Conservation (phyloP, 2,329 filamentous ascomycete species). For the Monosporascus cannonballus region DNA sequence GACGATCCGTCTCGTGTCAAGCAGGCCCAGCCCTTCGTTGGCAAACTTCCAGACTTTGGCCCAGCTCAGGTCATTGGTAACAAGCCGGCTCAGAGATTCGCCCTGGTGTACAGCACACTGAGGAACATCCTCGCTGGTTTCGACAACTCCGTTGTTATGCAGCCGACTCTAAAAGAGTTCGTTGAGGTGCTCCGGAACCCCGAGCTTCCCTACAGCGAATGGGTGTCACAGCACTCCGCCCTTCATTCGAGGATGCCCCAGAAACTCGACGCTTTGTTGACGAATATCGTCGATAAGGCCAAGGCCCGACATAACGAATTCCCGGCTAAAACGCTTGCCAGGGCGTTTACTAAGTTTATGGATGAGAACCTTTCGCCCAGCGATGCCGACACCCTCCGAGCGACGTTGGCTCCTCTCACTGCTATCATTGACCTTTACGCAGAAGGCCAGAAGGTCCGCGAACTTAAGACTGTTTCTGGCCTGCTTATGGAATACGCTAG, state of each 20-base stretch:
- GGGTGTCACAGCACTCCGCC: constrained; percentile 91
- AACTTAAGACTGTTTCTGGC: constrained; percentile 73
- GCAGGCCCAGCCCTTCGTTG: constrained; percentile 89
- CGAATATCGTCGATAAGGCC: constrained; percentile 79
- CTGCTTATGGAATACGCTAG: constrained; percentile 78
- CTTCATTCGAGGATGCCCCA: constrained; percentile 96
- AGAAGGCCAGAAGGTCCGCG: constrained; percentile 86
- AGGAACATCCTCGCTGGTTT: constrained; percentile 87
- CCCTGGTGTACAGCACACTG: constrained; percentile 69
- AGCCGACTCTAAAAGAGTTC: constrained; percentile 74
- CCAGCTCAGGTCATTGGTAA: constrained; percentile 79
- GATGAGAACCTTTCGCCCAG: constrained; percentile 72
- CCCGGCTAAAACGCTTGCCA: constrained; percentile 79
- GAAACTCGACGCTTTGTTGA: constrained; percentile 78
- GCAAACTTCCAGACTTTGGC: constrained; percentile 81
- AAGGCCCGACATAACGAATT: constrained; percentile 77
- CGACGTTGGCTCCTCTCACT: constrained; percentile 67
- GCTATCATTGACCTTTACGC: constrained; percentile 73
- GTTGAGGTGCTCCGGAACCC: constrained; percentile 85
- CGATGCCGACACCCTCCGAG: constrained; percentile 69
- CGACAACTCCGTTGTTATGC: constrained; percentile 97
- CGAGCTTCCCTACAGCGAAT: constrained; percentile 92
- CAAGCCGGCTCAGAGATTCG: constrained; percentile 87
- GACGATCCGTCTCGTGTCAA: constrained; percentile 96
- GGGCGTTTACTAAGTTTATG: constrained; percentile 80